A percentile compares a stretch with the other conserved stretches of the same genome.
Conservation (phyloP, 345 rosid species). For the Viola odorata region DNA sequence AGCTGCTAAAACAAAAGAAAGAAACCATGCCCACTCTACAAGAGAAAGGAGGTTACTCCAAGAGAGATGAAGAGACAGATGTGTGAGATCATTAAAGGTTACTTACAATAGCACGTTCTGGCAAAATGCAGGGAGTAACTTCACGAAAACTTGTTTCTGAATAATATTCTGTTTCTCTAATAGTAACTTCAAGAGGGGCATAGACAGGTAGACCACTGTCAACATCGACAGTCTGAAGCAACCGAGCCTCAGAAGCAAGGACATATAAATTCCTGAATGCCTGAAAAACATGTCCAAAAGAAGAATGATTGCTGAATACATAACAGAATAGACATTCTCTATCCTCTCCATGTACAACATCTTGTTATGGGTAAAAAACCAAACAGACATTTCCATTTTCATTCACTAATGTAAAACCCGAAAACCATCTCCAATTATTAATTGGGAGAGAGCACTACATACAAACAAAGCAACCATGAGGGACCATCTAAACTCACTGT, state of each 20-base stretch:
- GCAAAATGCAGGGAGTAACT: constrained; percentile 89
- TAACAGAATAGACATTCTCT: background rate
- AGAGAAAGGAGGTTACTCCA: background rate
- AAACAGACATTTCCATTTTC: background rate
- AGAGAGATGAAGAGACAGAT: background rate
- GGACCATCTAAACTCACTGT: background rate
- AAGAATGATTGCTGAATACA: background rate
- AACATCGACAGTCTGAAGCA: constrained; percentile 95
- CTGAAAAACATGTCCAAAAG: constrained; percentile 33
- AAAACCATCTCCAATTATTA: background rate
- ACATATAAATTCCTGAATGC: constrained; percentile 97
- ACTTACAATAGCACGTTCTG: constrained; percentile 93
- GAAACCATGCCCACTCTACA: background rate
- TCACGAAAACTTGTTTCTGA: constrained; percentile 84
- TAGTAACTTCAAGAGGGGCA: constrained; percentile 82
- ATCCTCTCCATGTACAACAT: too few species aligned
- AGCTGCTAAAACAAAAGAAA: background rate
- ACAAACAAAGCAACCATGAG: background rate
- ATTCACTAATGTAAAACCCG: background rate
- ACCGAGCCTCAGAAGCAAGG: constrained; percentile 93
- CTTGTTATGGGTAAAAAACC: background rate
- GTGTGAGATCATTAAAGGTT: background rate
- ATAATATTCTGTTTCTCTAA: constrained; percentile 75
- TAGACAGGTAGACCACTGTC: constrained; percentile 92
- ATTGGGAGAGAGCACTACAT: background rate